These are phyloP conservation scores for Colletotrichum sp. DNA, from an alignment of 2,329 filamentous ascomycete species.

Conservation along the genomic window DNA sequence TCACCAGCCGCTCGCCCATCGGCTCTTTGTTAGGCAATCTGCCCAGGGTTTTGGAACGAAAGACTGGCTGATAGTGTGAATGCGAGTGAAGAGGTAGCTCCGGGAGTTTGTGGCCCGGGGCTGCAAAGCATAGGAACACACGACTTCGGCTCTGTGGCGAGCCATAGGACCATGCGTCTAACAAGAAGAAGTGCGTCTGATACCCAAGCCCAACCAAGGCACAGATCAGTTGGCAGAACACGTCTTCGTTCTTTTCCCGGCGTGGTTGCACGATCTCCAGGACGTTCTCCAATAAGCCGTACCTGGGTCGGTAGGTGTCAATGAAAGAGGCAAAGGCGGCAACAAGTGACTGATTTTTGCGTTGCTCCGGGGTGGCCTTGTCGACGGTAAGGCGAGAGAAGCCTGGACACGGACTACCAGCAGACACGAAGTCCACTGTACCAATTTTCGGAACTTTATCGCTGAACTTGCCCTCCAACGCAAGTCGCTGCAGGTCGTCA, in stretches of 20 bases:
- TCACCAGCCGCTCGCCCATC: slow-evolving; percentile 59
- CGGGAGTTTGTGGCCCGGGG: slow-evolving; percentile 66
- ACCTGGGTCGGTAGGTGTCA: slow-evolving; percentile 77
- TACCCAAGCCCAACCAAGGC: slow-evolving; percentile 79
- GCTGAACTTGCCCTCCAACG: slow-evolving; percentile 55
- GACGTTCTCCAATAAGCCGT: slow-evolving; percentile 81
- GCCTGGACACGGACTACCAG: slow-evolving; percentile 79
- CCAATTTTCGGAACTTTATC: slow-evolving; percentile 61
- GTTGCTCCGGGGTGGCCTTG: slow-evolving; percentile 57
- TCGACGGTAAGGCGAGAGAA: slow-evolving; percentile 70
- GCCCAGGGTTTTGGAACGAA: slow-evolving; percentile 51
- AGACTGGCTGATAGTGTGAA: slow-evolving; percentile 51
- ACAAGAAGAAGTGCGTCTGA: slow-evolving; percentile 69
- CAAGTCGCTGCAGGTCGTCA: slow-evolving; percentile 66
- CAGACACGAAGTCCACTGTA: slow-evolving; percentile 71
- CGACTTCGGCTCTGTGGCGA: slow-evolving; percentile 69
- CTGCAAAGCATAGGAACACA: slow-evolving; percentile 74
- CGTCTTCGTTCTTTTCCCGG: slow-evolving; percentile 58
- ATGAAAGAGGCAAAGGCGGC: slow-evolving; percentile 77
- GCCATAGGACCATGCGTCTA: slow-evolving; percentile 74
- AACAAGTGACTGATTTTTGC: slow-evolving; percentile 77
- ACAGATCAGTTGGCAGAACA: slow-evolving; percentile 76
- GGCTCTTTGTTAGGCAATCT: slow-evolving; percentile 61
- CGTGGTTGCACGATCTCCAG: slow-evolving; percentile 62
- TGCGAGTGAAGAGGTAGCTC: slow-evolving; percentile 65